Evolutionary conservation across 768 basidiomycete genomes (phyloP), one percentile per base, ranked within the genome.

Genomic region (Russula ochroleuca): DNA sequence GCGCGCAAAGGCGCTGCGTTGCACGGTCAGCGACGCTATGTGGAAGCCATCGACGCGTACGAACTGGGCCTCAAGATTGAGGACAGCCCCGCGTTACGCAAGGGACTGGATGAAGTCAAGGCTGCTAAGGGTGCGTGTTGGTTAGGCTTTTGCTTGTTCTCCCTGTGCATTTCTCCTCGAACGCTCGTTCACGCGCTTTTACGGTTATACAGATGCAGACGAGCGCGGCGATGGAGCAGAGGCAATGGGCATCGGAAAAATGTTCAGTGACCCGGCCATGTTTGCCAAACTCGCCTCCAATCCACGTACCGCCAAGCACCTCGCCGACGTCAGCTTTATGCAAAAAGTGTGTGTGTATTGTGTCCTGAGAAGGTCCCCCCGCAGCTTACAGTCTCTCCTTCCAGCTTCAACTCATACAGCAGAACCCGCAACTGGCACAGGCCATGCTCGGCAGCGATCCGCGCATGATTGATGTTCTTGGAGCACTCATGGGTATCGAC

Each of bases 401-500:
- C 25, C 67, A 90, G 87, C 75, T 92, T 38, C 79, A 83, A 75
- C 64, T 81, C 72, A 81, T 88, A 65, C 90, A 90, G 72, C 76
- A 81, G 71, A 86, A 90, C 69, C 88, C 90, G 25, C 75, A 71
- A 56, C 75, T 90, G 53, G 88, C 86, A 23, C 78, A 84, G 59
- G 74, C 72, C 65, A 82, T 50, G 81, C 84, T 70, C 73, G 90
- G 69, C 41, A 77, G 84, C 65, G 95, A 98, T 75, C 85, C 95
- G 40, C 84, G 95, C 63, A 94, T 97, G 92, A 92, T 94, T 74
- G 88, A 92, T 71, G 94, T 94, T 17, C 79, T 98, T 49, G 95
- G 95, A 64, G 95, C 86, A 13, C 81, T 92, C 61, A 92, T 98
- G 89, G 93, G 93, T 38, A 81, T 98, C 69, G 93, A 98, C 75